These are phyloP conservation scores for Physcomitrellopsis africana DNA, from an alignment of 225 moss, liverwort and hornwort genomes.

Conservation along the genomic window DNA sequence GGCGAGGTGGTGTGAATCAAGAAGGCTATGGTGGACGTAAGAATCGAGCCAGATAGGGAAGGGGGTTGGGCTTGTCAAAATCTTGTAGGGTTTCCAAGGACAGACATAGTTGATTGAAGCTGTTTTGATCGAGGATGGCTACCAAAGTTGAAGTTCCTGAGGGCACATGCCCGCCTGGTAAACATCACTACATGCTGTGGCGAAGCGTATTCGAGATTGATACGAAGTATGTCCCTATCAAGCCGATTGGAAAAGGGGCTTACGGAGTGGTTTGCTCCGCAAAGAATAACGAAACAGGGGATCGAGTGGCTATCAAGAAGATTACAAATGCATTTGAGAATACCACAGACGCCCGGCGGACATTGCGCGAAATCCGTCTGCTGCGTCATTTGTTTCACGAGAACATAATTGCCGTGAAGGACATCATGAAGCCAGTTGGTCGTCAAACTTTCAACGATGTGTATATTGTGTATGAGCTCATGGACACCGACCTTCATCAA, in stretches of 20 bases:
- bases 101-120: constrained; percentile 22
- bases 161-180: constrained; percentile 86
- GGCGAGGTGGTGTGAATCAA: constrained; percentile 31
- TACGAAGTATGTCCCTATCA: constrained; percentile 92
- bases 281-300: constrained; percentile 77
- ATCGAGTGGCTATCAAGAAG: constrained; percentile 98
- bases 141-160: constrained; percentile 94
- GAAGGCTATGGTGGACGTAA: constrained; percentile 59
- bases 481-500: constrained; percentile 99
- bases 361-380: constrained; percentile 88
- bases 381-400: constrained; percentile 94
- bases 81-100: constrained; percentile 35
- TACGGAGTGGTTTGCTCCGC: constrained; percentile 97
- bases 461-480: constrained; percentile 97
- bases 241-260: constrained; percentile 97
- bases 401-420: constrained; percentile 95
- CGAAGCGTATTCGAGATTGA: constrained; percentile 95
- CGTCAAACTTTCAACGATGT: constrained; percentile 88
- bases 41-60: constrained; percentile 42
- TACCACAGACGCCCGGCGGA: constrained; percentile 93
- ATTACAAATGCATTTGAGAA: constrained; percentile 98
- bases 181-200: constrained; percentile 97
- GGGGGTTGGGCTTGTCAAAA: constrained; percentile 36
- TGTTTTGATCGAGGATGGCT: constrained; percentile 58
- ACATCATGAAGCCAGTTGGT: constrained; percentile 93